A percentile compares a stretch with the other conserved stretches of the same genome.
phyloP scores from a whole-genome alignment of 495 filamentous ascomycete genomes.

The Beverwykella pulmonaria region DNA sequence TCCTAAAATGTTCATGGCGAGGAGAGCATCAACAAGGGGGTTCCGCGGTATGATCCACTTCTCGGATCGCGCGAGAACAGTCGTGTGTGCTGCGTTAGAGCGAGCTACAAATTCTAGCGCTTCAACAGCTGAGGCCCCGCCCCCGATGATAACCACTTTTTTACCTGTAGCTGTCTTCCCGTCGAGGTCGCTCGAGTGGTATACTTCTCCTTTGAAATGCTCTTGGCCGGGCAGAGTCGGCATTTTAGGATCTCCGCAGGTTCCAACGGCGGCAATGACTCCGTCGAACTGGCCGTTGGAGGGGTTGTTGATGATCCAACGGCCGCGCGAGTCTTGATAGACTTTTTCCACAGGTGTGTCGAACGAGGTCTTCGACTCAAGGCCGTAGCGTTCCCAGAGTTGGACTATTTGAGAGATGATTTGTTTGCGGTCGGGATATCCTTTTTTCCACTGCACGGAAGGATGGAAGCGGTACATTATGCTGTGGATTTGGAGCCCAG shows the following conservation, averaged over 20 bases:
- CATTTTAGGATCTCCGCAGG: slow-evolving; percentile 76
- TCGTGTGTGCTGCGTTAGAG: slow-evolving; percentile 65
- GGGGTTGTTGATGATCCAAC: slow-evolving; percentile 78
- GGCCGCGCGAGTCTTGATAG: slow-evolving; percentile 65
- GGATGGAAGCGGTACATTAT: slow-evolving; percentile 90
- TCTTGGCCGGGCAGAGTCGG: slow-evolving; percentile 49
- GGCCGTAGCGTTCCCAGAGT: slow-evolving; percentile 75
- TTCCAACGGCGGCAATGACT: slow-evolving; percentile 74
- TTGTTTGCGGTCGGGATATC: slow-evolving; percentile 73
- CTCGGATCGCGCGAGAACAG: slow-evolving; percentile 75
- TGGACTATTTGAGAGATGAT: slow-evolving; percentile 71
- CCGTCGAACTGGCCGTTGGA: slow-evolving; percentile 74
- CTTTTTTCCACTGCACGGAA: slow-evolving; percentile 68
- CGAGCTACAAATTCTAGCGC: slow-evolving; percentile 77
- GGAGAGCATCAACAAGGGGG: slow-evolving; percentile 68
- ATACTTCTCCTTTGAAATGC: slow-evolving; percentile 41
- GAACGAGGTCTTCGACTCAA: slow-evolving; percentile 72
- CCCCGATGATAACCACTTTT: slow-evolving; percentile 47
- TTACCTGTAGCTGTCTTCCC: slow-evolving; percentile 37
- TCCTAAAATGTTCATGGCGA: slow-evolving; percentile 78
- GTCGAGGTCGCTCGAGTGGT: slow-evolving; percentile 40
- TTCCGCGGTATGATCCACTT: slow-evolving; percentile 92
- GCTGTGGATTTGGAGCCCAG: slow-evolving; percentile 78
- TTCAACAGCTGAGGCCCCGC: slow-evolving; percentile 81
- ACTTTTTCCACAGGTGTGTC: slow-evolving; percentile 68